Base-by-base conservation (phyloP, 495 filamentous ascomycete genomes). In the Hypoxylon rickii region DNA sequence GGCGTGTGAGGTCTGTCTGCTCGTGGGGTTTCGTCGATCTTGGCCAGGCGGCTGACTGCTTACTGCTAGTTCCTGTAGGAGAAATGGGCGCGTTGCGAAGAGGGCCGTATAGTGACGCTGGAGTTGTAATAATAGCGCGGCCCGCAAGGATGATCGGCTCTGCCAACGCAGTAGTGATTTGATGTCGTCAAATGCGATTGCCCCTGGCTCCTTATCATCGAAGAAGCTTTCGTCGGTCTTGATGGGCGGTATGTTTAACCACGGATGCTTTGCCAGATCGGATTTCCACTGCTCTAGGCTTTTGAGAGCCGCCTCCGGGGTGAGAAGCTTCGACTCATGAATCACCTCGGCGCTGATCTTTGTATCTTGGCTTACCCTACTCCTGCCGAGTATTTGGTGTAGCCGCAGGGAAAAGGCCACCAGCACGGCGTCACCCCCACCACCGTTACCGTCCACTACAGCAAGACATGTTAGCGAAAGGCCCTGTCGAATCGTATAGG, bases 71-170 rank as follows among this genome's bases (percentile, higher is more conserved):
- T 45, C 51, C 21, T 54, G 51, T 18, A 72, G 46, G 5, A 68
- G 56, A 51, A 66, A 72, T 7, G 65, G 59, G 6, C 69, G 61
- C 1, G 69, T 63, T 0, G 61, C 46, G n/a, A 70, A 57, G 2
- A 61, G 43, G 22, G 60, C 58, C 15, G 38, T 55, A 40, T 72
- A 64, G 29, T 66, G 67, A 42, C 64, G 70, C 24, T 67, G 67
- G 6, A 70, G 51, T 16, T 70, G 67, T 12, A 72, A 43, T 38
- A 70, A 44, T 0, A 68, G 40, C 2, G 67, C 58, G 1, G 67
- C 63, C 15, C 67, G 47, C 3, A 49, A 13, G 8, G 52, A 41
- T 11, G 52, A 48, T 42, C 58, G 59, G 22, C 63, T 64, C 42
- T 59, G 52, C 52, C 52, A 56, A 7, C 44, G 43, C 8, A 56